phyloP scores from a whole-genome alignment of 2,329 filamentous ascomycete genomes.

The Elsinoe australis region DNA sequence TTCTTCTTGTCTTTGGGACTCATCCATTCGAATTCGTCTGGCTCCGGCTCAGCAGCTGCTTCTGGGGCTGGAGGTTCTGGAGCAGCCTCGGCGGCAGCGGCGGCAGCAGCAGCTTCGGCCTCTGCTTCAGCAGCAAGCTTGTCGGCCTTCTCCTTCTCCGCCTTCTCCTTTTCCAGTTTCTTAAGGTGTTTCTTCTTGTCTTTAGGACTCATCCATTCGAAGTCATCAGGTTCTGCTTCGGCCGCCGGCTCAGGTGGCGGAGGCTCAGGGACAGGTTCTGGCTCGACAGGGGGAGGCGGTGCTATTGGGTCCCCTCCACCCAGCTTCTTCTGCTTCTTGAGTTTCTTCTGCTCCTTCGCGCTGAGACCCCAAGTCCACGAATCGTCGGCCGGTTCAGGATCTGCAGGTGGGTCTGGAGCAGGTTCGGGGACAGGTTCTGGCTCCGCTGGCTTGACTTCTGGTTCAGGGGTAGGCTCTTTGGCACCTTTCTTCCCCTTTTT shows the following conservation, averaged over 20 bases:
- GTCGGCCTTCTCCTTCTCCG: conserved; percentile 38
- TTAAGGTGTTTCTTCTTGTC: conserved; percentile 3
- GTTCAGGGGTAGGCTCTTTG: conserved; percentile 28
- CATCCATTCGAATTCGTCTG: conserved; percentile 6
- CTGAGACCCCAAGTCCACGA: conserved; percentile 21
- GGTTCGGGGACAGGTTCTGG: conserved; percentile 31
- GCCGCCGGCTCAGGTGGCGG: conserved; percentile 28
- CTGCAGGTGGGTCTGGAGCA: conserved; percentile 33
- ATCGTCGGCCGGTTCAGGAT: conserved; percentile 33
- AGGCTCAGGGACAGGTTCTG: conserved; percentile 27
- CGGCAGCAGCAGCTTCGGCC: conserved; percentile 24
- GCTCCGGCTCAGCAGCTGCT: conserved; percentile 2
- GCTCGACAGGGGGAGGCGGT: conserved; percentile 26
- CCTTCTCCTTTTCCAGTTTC: conserved; percentile 26
- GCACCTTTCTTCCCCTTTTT: conserved; percentile 36
- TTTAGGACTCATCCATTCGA: not conserved
- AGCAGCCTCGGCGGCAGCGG: conserved; percentile 20
- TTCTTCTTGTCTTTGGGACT: not conserved
- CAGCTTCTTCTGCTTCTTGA: conserved; percentile 43
- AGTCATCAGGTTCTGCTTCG: conserved; percentile 21
- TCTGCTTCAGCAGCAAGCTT: conserved; percentile 27
- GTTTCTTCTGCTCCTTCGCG: conserved; percentile 37
- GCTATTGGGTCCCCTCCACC: conserved; percentile 30
- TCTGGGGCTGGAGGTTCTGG: conserved; percentile 10
- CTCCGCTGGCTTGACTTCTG: conserved; percentile 21